Evolutionary conservation across 2,329 filamentous ascomycete genomes (phyloP).

Genomic region (Trichoderma guizhouense): DNA sequence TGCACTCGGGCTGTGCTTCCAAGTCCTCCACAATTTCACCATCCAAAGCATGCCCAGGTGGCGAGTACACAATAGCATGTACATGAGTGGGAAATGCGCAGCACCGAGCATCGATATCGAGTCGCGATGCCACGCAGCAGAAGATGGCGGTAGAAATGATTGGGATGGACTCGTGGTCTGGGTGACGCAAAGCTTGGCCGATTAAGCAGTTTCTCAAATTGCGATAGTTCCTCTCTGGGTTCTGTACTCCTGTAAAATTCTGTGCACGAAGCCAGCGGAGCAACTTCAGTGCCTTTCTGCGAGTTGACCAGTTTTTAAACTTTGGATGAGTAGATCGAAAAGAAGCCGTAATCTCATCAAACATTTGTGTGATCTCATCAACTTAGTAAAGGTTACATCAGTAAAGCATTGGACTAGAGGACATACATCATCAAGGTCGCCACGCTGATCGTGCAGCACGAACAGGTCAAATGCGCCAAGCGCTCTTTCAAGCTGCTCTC

Average conservation of each 20-base stretch:
- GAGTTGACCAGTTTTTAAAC: conserved; percentile 56
- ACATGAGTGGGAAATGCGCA: conserved; percentile 84
- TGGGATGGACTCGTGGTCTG: conserved; percentile 75
- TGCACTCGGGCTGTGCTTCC: conserved; percentile 43
- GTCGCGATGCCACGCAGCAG: conserved; percentile 69
- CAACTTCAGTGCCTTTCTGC: conserved; percentile 65
- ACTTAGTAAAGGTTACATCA: conserved; percentile 10
- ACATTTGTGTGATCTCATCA: conserved; percentile 54
- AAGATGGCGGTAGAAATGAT: conserved; percentile 86
- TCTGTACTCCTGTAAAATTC: conserved; percentile 67
- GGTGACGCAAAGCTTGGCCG: conserved; percentile 70
- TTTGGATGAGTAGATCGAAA: conserved; percentile 53
- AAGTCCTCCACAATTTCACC: conserved; percentile 33
- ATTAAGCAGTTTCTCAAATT: conserved; percentile 85
- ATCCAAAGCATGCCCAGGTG: conserved; percentile 59
- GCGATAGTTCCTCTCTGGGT: conserved; percentile 66
- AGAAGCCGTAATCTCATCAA: conserved; percentile 60
- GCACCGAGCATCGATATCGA: conserved; percentile 73
- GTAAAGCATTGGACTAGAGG: background rate
- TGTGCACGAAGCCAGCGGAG: conserved; percentile 66
- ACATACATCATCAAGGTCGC: conserved; percentile 71
- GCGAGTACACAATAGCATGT: conserved; percentile 70
- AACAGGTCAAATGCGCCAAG: conserved; percentile 89
- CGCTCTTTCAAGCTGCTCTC: conserved; percentile 61
- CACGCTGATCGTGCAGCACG: conserved; percentile 66